A percentile compares a stretch with the other conserved stretches of the same genome.
Evolutionary conservation across 2,329 filamentous ascomycete species (phyloP).

Genomic region (Parastagonospora avenae): DNA sequence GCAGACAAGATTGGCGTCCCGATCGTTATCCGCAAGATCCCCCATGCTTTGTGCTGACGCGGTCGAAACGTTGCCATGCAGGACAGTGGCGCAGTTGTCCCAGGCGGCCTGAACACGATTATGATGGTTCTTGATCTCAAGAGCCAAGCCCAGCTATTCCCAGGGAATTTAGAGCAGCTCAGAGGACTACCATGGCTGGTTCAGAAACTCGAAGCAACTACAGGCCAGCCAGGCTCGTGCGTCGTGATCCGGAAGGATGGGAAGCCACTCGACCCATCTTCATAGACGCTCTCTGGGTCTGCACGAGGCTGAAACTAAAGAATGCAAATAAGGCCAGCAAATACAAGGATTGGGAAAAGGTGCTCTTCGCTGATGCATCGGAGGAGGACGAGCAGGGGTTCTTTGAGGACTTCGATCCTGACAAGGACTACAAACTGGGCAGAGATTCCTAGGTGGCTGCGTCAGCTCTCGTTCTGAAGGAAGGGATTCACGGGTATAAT

Average conservation of each 20-base stretch:
- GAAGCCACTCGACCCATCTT: not conserved
- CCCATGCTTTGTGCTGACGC: not conserved
- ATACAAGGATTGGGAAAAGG: not conserved
- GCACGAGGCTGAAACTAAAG: not conserved
- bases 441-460: too few relatives aligned
- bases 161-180: not conserved
- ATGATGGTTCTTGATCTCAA: not conserved
- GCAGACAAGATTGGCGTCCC: constrained; percentile 10
- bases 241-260: not conserved
- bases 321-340: not conserved
- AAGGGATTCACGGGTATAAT: too few relatives aligned
- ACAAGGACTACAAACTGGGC: too few relatives aligned
- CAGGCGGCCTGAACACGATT: not conserved
- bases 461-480: too few relatives aligned
- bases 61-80: not conserved
- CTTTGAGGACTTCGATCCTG: too few relatives aligned
- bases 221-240: not conserved
- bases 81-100: not conserved
- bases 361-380: not conserved
- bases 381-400: not conserved
- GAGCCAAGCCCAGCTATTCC: not conserved
- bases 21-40: constrained; percentile 2
- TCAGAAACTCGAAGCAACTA: not conserved
- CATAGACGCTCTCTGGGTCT: not conserved
- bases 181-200: not conserved